phyloP scores from a whole-genome alignment of 306 rosid genomes.

The Corylus heterophylla region DNA sequence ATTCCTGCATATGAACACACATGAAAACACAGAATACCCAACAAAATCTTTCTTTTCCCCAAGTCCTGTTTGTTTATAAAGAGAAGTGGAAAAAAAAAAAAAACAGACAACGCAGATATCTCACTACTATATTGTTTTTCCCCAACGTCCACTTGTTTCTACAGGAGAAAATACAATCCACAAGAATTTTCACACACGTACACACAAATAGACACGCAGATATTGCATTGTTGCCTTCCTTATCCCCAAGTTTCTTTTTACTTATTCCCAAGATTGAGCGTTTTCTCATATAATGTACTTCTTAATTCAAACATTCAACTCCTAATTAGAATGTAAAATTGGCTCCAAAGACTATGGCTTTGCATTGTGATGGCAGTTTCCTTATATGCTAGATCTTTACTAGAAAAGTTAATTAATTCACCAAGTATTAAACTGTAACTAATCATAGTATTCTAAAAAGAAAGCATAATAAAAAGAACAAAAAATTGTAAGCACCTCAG shows the following conservation, averaged over 20 bases:
- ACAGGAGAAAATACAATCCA: too few species aligned
- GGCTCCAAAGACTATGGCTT: neutral
- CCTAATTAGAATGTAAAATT: neutral
- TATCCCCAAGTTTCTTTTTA: neutral
- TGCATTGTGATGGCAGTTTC: neutral
- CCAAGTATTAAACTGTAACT: neutral
- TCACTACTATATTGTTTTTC: neutral
- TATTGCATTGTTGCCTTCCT: neutral
- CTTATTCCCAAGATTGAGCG: neutral
- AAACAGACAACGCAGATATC: neutral
- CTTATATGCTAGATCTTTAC: neutral
- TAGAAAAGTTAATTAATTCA: neutral
- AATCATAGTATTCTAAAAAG: neutral
- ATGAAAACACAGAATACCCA: neutral
- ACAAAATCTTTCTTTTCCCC: neutral
- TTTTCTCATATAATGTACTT: neutral
- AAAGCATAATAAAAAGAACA: neutral
- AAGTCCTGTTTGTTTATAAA: neutral
- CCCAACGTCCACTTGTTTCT: too few species aligned
- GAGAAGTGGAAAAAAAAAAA: neutral
- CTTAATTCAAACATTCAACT: neutral
- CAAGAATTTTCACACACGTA: neutral
- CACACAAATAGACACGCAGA: neutral
- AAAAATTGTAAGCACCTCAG: constrained; percentile 42
- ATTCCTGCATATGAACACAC: constrained; percentile 42